These are phyloP conservation scores for Suhomyces bokatorum DNA, from an alignment of 1,139 yeast species.

Conservation along the genomic window DNA sequence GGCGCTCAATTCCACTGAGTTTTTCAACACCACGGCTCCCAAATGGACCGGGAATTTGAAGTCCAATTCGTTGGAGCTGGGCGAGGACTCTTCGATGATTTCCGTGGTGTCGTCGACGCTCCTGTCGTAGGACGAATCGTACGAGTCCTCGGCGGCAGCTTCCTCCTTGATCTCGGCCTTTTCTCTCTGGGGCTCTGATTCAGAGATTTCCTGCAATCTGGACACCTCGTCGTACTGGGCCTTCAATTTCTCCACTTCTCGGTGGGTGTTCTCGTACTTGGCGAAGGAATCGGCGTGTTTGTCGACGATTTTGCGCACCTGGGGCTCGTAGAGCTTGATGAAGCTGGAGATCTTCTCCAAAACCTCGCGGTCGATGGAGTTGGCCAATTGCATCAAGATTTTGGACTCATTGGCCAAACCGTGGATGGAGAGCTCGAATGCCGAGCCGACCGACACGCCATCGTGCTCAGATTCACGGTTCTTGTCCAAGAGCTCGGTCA, in stretches of 20 bases:
- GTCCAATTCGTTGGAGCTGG: slow-evolving; percentile 8
- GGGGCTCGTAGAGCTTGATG: slow-evolving; percentile 41
- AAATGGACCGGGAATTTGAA: slow-evolving; percentile 36
- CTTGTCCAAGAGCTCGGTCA: slow-evolving; percentile 2
- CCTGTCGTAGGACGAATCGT: slow-evolving; percentile 5
- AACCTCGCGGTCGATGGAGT: slow-evolving; percentile 38
- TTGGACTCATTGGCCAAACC: slow-evolving; percentile 27
- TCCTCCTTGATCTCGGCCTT: slow-evolving; percentile 18
- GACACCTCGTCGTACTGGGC: slow-evolving; percentile 34
- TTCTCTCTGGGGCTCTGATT: slow-evolving; percentile 4
- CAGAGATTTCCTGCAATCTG: slow-evolving; percentile 32
- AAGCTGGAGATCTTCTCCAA: slow-evolving; percentile 38
- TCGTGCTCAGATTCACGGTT: neutral
- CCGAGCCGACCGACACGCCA: slow-evolving; percentile 8
- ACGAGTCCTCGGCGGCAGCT: slow-evolving; percentile 7
- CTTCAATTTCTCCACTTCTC: slow-evolving; percentile 32
- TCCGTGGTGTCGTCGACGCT: slow-evolving; percentile 6
- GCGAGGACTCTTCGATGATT: slow-evolving; percentile 1
- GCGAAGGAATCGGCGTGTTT: slow-evolving; percentile 28
- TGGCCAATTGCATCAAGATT: slow-evolving; percentile 29
- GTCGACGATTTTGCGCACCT: slow-evolving; percentile 26
- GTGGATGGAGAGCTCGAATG: slow-evolving; percentile 17
- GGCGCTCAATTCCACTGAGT: slow-evolving; percentile 20
- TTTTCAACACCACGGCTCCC: slow-evolving; percentile 29
- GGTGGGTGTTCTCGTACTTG: slow-evolving; percentile 30